Conservation (phyloP, 305 asterid species). For the Fraxinus baroniana region DNA sequence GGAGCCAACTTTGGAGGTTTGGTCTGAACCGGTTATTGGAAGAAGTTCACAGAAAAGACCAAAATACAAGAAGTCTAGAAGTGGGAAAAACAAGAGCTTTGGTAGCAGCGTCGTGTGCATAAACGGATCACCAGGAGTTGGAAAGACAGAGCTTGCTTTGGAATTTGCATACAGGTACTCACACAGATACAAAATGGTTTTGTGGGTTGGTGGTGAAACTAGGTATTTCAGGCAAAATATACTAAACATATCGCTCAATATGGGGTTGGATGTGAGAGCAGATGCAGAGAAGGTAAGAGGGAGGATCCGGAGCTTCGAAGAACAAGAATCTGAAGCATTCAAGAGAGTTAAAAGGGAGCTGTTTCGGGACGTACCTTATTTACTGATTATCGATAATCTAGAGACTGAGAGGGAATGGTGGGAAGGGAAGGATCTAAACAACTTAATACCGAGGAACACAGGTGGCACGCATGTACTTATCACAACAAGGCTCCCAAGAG, state of each 20-base stretch:
- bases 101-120: constrained; percentile 61
- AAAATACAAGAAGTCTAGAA: constrained; percentile 51
- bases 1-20: constrained; percentile 67
- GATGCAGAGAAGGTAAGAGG: constrained; percentile 90
- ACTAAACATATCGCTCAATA: constrained; percentile 53
- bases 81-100: constrained; percentile 55
- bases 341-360: constrained; percentile 81
- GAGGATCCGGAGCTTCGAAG: constrained; percentile 72
- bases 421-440: constrained; percentile 88
- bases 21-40: constrained; percentile 60
- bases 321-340: constrained; percentile 83
- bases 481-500: constrained; percentile 62
- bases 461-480: constrained; percentile 86
- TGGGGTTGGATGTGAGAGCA: constrained; percentile 83
- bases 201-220: constrained; percentile 90
- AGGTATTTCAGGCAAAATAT: constrained; percentile 75
- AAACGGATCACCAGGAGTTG: constrained; percentile 67
- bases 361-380: constrained; percentile 83
- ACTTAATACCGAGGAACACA: constrained; percentile 77
- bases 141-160: constrained; percentile 82
- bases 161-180: constrained; percentile 73
- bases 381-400: constrained; percentile 71
- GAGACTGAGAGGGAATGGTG: constrained; percentile 93
- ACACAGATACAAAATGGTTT: constrained; percentile 82
- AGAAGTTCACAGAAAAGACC: constrained; percentile 57